Evolutionary conservation across 2,329 filamentous ascomycete species (phyloP).

Genomic region (Neophaeococcomyces aloes): DNA sequence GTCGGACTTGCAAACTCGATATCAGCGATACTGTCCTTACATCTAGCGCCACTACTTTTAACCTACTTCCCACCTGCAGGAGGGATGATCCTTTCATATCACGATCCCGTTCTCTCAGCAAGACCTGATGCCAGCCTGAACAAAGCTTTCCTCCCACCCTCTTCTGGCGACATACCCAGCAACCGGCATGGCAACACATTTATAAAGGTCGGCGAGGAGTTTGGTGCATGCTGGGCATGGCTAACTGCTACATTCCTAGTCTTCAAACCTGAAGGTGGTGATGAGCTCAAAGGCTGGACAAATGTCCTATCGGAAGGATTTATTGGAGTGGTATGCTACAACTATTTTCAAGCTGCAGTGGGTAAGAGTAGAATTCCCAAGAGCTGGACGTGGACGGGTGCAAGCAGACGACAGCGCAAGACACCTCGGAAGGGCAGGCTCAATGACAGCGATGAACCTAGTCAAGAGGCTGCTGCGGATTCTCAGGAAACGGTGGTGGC

Average conservation of each 20-base stretch:
- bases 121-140: constrained; percentile 28
- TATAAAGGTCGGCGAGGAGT: constrained; percentile 57
- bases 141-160: constrained; percentile 27
- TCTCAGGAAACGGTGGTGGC: constrained; percentile 28
- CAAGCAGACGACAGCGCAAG: constrained; percentile 26
- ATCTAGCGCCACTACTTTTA: constrained; percentile 53
- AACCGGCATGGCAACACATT: constrained; percentile 32
- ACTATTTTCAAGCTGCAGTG: constrained; percentile 84
- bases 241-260: constrained; percentile 78
- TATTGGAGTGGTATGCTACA: constrained; percentile 78
- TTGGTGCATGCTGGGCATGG: constrained; percentile 77
- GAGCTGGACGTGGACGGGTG: constrained; percentile 69
- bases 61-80: constrained; percentile 51
- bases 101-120: constrained; percentile 18
- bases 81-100: constrained; percentile 34
- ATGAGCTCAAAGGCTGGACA: constrained; percentile 62
- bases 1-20: constrained; percentile 44
- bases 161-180: constrained; percentile 7
- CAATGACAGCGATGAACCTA: constrained; percentile 16
- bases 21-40: constrained; percentile 49
- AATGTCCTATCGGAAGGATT: constrained; percentile 74
- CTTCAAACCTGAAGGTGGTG: constrained; percentile 64
- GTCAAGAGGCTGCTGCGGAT: constrained; percentile 26
- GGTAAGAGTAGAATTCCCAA: constrained; percentile 63
- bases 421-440: constrained; percentile 24